Base-by-base conservation (phyloP, 305 asterid genomes). In the Andrographis paniculata region DNA sequence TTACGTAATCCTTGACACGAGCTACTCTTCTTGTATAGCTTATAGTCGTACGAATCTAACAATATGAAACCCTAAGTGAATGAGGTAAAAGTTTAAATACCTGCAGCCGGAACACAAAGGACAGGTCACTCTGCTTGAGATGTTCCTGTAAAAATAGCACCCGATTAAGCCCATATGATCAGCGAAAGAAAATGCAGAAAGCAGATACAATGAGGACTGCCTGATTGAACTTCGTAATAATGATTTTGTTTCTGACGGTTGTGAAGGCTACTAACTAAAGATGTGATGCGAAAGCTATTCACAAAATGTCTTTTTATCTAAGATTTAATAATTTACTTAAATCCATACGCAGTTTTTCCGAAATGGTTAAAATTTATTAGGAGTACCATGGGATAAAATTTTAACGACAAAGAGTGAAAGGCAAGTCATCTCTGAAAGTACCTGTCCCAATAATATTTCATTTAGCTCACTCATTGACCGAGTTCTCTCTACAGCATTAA, bases 391-490 rank as follows among this genome's bases (percentile, higher is more conserved):
- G 6, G 8, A 19, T n/a, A 17, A 20, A 17, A 17, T 21, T 30
- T 43, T 9, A 1, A n/a, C 8, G 0, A 35, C 19, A 15, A 33
- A 31, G n/a, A 21, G 21, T 14, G 20, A 55, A 45, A 21, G 41
- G 27, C 17, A 46, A 21, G 20, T 21, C 23, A 56, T 49, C 41
- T 33, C 35, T 35, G 27, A 38, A 48, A 56, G 16, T 79, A 92
- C 99, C 89, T 92, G 99, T 50, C 99, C 99, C 28, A 92, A 74
- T 54, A 92, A 82, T 62, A 92, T 79, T 78, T 92, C 97, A 19
- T 79, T 92, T 78, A 87, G 68, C 70, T 92, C 99, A 55, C 99
- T 92, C 99, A 92, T 81, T 31, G 99, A 92, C 46, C 93, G 97
- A 65, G 99, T 87, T 80, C 78, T 87, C 73, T 92, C 99, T 52